Conservation (phyloP, 345 rosid genomes). For the Litchi chinensis region DNA sequence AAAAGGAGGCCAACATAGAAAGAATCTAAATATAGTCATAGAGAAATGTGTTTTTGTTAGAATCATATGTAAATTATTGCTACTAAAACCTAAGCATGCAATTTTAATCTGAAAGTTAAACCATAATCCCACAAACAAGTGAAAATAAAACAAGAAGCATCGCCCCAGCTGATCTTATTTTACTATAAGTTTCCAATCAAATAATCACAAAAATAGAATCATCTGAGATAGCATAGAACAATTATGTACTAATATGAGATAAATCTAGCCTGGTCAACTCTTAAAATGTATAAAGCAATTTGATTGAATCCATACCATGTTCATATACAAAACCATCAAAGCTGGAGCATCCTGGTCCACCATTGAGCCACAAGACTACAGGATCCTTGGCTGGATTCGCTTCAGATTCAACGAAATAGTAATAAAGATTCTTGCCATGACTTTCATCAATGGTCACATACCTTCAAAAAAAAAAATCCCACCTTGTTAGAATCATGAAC, state of each 20-base stretch:
- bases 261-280: background rate
- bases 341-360: conserved; percentile 99
- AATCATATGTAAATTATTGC: background rate
- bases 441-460: conserved; percentile 62
- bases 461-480: conserved; percentile 38
- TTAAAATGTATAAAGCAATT: background rate
- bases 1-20: background rate
- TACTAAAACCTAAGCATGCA: background rate
- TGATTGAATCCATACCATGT: conserved; percentile 51
- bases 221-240: background rate
- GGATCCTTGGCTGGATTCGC: conserved; percentile 70
- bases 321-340: conserved; percentile 88
- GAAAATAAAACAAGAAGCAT: background rate
- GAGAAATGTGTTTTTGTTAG: too few relatives aligned
- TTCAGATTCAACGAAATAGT: conserved; percentile 82
- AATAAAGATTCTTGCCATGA: conserved; percentile 62
- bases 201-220: background rate
- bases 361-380: conserved; percentile 91
- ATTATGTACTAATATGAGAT: background rate
- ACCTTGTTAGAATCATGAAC: background rate
- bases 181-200: background rate
- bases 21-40: background rate
- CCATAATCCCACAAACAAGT: background rate
- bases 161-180: background rate
- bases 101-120: background rate